Evolutionary conservation across 2,329 filamentous ascomycete genomes (phyloP), one percentile per base, ranked within the genome.

Genomic region (Pseudogymnoascus sp.): DNA sequence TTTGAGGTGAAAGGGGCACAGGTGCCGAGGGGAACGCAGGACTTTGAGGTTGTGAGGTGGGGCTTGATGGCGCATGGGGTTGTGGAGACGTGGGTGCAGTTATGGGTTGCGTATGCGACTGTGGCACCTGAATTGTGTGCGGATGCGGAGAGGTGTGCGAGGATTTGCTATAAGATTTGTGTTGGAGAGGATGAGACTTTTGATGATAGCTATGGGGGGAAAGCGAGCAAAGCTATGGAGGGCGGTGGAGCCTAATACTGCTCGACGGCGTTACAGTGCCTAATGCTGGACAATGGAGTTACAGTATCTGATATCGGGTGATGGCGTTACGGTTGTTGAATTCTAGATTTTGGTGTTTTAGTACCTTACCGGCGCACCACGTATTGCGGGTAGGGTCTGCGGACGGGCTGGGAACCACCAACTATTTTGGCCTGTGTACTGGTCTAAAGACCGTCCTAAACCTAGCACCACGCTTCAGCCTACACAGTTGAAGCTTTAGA

Each of bases 111-210:
- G 2, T 75, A 75, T 68, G 10, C 59, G 14, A 31, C 21, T 5
- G 14, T 72, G 24, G 68, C 62, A 16, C 66, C 67, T 2, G 61
- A 63, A 0, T 64, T 71, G 1, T 67, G 64, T 13, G 33, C n/a
- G 16, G 62, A 67, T 40, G 73, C 73, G 10, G 65, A 70, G 14
- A 37, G 65, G 6, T 76, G 74, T 68, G 74, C 74, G 2, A 73
- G 61, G 21, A 61, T 68, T 2, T 65, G 68, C n/a, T 76, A 75
- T 64, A 68, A 60, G 53, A 70, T 76, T 1, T 67, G 70, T 44
- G 65, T 75, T 33, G 74, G 75, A 0, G 74, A 76, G 64, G 71
- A 74, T 53, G 69, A 68, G 31, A 73, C 68, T 4, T 75, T 74
- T 65, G 70, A 70, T 19, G 61, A 65, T 24, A 64, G 61, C 13